Evolutionary conservation across 2,329 filamentous ascomycete species (phyloP).

Genomic region (Canariomyces notabilis): DNA sequence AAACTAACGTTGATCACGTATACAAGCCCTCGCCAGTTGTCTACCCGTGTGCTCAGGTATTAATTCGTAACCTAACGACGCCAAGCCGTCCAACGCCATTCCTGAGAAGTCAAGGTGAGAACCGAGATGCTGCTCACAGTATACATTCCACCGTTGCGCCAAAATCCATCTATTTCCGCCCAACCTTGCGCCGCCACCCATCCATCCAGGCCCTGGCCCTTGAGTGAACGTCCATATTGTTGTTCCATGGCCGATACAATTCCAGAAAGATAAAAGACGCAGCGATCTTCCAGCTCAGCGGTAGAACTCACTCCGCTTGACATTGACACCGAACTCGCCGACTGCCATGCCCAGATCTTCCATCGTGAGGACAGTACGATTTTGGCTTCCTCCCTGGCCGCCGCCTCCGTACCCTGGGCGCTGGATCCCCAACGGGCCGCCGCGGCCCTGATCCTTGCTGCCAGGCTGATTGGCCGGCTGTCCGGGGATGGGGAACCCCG

Average conservation of each 20-base stretch:
- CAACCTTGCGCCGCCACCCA: neutral
- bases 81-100: neutral
- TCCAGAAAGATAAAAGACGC: neutral
- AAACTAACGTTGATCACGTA: no score
- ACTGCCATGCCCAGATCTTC: conserved; percentile 98
- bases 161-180: neutral
- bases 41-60: no score
- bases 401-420: conserved; percentile 79
- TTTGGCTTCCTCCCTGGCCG: conserved; percentile 81
- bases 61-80: neutral
- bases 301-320: conserved; percentile 97
- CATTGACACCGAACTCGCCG: conserved; percentile 94
- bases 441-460: conserved; percentile 52
- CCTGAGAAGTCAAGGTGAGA: neutral
- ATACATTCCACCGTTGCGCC: neutral
- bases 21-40: no score
- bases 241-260: neutral
- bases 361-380: conserved; percentile 94
- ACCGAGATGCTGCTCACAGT: no score
- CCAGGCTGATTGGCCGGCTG: conserved; percentile 52
- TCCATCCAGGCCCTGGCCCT: neutral
- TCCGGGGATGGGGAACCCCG: conserved; percentile 61
- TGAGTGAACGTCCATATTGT: neutral
- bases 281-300: conserved; percentile 43
- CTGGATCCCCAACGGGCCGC: conserved; percentile 64